Base-by-base conservation (phyloP, 495 filamentous ascomycete genomes). In the Tuber melanosporum region DNA sequence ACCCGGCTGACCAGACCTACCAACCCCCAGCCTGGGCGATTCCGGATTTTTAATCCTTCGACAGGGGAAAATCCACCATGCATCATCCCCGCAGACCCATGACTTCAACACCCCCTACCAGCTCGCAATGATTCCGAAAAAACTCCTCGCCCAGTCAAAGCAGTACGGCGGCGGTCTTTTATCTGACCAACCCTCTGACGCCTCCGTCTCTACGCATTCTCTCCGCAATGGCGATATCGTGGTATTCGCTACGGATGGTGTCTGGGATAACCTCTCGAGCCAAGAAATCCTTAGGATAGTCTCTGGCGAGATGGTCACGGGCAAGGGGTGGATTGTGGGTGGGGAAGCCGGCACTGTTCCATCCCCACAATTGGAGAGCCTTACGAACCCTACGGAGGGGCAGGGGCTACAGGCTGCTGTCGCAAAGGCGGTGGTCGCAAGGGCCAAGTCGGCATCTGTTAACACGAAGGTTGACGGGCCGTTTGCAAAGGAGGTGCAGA, bases 61-160 rank as follows among this genome's bases (percentile, higher is more conserved):
- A 39, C 87, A 91, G 46, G 95, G 93, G 80, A 92, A 91, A 19
- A 91, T 98, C 26, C 92, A 94, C 80, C 88, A 92, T 69, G 90
- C 89, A 83, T 95, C 94, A 6, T 88, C 90, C 49, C 91, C 93
- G 39, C 95, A 99, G 84, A 98, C 93, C 0, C 96, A 99, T 84
- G 93, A 92, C 39, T 99, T 99, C 87, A 99, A 99, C 85, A 98
- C 95, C 0, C 95, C 95, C 3, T 98, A 91, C 84, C 95, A 99
- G 85, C 89, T 99, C 32, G 94, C 93, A 77, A 90, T 97, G 76
- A 91, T 97, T 52, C 95, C 95, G 9, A 88, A 91, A 14, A 89
- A 88, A 79, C 90, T 97, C 86, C 88, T 92, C 70, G 87, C 88
- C 9, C 92, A 94, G 80, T 90, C 92, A 22, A 89, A 88, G 36